Conservation (phyloP, 2,329 filamentous ascomycete species). For the Beauveria sp. region DNA sequence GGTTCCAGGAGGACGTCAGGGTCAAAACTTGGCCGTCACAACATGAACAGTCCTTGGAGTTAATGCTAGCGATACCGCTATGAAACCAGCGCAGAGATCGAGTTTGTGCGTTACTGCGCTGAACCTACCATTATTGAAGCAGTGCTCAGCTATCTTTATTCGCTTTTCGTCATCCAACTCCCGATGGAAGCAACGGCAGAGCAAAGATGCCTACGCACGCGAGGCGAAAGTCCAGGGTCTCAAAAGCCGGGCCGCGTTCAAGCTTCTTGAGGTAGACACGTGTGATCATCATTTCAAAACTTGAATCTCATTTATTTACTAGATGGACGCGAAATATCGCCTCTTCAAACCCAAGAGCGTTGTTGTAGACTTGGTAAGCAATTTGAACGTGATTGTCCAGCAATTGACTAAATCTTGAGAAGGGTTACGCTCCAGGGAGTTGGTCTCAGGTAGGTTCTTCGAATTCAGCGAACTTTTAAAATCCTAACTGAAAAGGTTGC, state of each 20-base stretch:
- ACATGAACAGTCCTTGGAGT: background rate
- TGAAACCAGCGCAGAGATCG: background rate
- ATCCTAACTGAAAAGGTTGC: slow-evolving; percentile 55
- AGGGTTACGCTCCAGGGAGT: slow-evolving; percentile 70
- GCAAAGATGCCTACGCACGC: slow-evolving; percentile 61
- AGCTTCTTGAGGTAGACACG: slow-evolving; percentile 66
- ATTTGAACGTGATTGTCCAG: background rate
- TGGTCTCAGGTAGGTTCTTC: slow-evolving; percentile 54
- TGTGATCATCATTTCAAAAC: background rate
- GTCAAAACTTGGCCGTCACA: background rate
- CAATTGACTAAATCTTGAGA: background rate
- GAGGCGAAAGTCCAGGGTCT: slow-evolving; percentile 72
- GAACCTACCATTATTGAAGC: background rate
- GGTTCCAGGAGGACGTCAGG: background rate
- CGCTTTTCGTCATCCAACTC: slow-evolving; percentile 18
- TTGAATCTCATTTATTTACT: background rate
- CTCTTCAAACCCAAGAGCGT: slow-evolving; percentile 77
- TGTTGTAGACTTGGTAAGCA: slow-evolving; percentile 74
- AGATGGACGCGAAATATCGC: slow-evolving; percentile 77
- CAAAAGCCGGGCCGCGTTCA: slow-evolving; percentile 89
- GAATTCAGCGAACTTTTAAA: background rate
- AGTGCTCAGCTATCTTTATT: background rate
- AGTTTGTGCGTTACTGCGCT: background rate
- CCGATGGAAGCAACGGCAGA: slow-evolving; percentile 77
- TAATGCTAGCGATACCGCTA: background rate